Percentiles rank a stretch among this genome's conserved stretches.
Evolutionary conservation across 192 early-diverging fungal genomes (phyloP).

Genomic region (Gaertneriomyces sp.): DNA sequence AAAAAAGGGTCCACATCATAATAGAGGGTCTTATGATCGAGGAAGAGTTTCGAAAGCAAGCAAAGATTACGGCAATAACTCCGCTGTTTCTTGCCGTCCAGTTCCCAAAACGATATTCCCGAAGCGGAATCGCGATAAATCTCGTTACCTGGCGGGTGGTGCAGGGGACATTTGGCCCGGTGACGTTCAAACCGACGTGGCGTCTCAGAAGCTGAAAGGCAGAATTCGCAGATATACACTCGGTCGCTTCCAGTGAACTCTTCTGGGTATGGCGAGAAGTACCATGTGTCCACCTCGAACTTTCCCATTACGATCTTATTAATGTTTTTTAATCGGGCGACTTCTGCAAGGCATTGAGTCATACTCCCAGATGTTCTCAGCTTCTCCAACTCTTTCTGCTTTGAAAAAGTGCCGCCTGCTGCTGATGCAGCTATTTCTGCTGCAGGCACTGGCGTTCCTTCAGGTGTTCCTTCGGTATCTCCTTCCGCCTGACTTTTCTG

Average conservation of each 20-base stretch:
- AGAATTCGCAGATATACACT: conserved; percentile 96
- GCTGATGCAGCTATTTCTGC: conserved; percentile 8
- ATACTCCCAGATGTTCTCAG: conserved; percentile 88
- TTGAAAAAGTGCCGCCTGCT: conserved; percentile 61
- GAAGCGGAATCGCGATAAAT: conserved; percentile 83
- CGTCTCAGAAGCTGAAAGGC: conserved; percentile 77
- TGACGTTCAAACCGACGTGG: conserved; percentile 76
- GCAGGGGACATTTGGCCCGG: conserved; percentile 79
- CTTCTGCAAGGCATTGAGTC: conserved; percentile 94
- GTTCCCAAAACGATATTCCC: conserved; percentile 89
- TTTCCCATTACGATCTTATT: conserved; percentile 89
- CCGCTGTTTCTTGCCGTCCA: conserved; percentile 92
- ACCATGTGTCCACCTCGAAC: conserved; percentile 94
- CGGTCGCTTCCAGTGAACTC: conserved; percentile 75
- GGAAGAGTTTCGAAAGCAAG: conserved; percentile 90
- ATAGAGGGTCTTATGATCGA: conserved; percentile 99
- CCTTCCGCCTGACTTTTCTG: not conserved
- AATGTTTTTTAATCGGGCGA: conserved; percentile 93
- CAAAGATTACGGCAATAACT: conserved; percentile 94
- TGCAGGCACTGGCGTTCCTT: conserved; percentile 5
- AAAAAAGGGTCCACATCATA: conserved; percentile 98
- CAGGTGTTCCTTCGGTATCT: not conserved
- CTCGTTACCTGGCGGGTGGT: conserved; percentile 98
- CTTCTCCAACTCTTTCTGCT: conserved; percentile 96
- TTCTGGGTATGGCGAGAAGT: conserved; percentile 95